Base-by-base conservation (phyloP, 2,329 filamentous ascomycete genomes). In the Fusarium pseudoanthophilum region DNA sequence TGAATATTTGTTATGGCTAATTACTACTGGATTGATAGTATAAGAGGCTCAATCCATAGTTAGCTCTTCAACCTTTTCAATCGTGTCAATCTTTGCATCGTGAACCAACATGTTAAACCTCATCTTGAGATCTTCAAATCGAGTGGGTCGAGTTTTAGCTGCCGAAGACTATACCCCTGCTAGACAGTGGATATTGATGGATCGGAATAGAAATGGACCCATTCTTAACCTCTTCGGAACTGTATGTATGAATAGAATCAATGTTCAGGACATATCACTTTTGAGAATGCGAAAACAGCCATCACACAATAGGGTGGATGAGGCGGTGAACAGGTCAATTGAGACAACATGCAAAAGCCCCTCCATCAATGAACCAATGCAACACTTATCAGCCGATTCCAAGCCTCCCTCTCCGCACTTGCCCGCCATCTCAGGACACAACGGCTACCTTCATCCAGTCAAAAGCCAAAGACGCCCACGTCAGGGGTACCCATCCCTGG, bases 331-430 rank as follows among this genome's bases (percentile, higher is more conserved):
- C 32, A 20, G 14, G 37, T 15, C 34, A 34, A 26, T 37, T 56
- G 30, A 40, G 16, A 30, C 55, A 46, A 51, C 15, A 69, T 69
- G 57, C 57, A 69, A 49, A 36, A 49, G 18, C 24, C n/a, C 28
- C 40, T 49, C 26, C 18, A 26, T 57, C 52, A 57, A 59, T 59
- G 36, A 66, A 43, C 10, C 18, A 49, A 64, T 73, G 53, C 58
- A 49, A 73, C 71, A 61, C 46, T 71, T 58, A 74, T 74, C 71
- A 72, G 67, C 68, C 71, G 58, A 73, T 72, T 69, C 30, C 51
- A 48, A 39, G 37, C 42, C 42, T 59, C 36, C 53, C 46, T 60
- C 70, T 73, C 71, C 58, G 61, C 66, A 74, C 45, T 63, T 69
- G 42, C 28, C 49, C 55, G 57, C 60, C 49, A 42, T 51, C 43